A percentile compares a stretch with the other conserved stretches of the same genome.
phyloP scores from a whole-genome alignment of 805 yeast genomes.

The Isabelozyma pseudorhagii region DNA sequence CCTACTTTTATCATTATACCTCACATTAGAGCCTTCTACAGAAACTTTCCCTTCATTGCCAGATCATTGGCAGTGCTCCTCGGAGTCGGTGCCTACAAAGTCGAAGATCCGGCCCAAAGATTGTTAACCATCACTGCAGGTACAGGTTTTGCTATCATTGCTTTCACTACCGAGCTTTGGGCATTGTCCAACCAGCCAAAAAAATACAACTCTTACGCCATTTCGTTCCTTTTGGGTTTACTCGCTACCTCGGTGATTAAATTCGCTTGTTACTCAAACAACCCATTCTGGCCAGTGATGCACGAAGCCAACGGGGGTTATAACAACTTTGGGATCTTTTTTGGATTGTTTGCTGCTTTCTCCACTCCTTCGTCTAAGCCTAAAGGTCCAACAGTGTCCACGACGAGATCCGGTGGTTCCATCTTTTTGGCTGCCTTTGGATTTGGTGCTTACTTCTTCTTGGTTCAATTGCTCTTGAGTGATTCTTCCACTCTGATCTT shows the following conservation, averaged over 20 bases:
- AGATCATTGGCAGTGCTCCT: slow-evolving; percentile 52
- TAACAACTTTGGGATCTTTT: slow-evolving; percentile 62
- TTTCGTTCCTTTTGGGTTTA: slow-evolving; percentile 69
- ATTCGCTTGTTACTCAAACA: slow-evolving; percentile 74
- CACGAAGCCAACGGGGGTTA: slow-evolving; percentile 81
- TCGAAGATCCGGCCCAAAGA: slow-evolving; percentile 67
- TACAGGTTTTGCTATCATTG: slow-evolving; percentile 55
- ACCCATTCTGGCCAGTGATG: slow-evolving; percentile 97
- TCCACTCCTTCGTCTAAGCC: slow-evolving; percentile 44
- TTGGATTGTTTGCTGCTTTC: slow-evolving; percentile 65
- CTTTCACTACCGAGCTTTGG: slow-evolving; percentile 55
- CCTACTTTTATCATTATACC: slow-evolving; percentile 55
- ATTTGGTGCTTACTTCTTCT: slow-evolving; percentile 72
- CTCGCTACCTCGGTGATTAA: slow-evolving; percentile 71
- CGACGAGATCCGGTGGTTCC: slow-evolving; percentile 36
- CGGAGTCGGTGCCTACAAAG: slow-evolving; percentile 75
- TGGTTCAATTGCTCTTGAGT: slow-evolving; percentile 68
- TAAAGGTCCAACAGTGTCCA: slow-evolving; percentile 3
- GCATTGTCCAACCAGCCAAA: slow-evolving; percentile 25
- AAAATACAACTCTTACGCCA: slow-evolving; percentile 42
- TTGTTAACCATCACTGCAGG: slow-evolving; percentile 67
- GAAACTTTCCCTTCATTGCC: slow-evolving; percentile 49
- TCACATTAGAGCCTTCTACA: slow-evolving; percentile 32
- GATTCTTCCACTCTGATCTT: slow-evolving; percentile 85
- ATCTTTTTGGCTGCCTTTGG: slow-evolving; percentile 57